Base-by-base conservation (phyloP, 2,329 filamentous ascomycete genomes). In the Calonectria honghensis region DNA sequence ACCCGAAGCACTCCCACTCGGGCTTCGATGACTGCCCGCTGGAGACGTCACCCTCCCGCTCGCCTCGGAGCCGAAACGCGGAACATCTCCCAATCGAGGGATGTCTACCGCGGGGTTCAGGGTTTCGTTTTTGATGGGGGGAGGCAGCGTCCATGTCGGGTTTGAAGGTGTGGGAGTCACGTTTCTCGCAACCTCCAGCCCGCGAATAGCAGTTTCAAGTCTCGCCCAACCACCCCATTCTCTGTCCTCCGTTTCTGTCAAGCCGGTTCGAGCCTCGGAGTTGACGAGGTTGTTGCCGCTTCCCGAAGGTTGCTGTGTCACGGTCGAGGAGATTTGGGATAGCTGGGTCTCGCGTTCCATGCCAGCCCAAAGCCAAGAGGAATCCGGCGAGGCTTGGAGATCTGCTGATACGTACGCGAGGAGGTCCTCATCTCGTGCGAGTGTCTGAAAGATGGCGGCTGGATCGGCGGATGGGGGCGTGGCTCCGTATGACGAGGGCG, bases 321-420 rank as follows among this genome's bases (percentile, higher is more conserved):
- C 70, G 39, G 72, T 68, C 37, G 74, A 72, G 11, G 75, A 78
- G 50, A 81, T 75, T 52, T 79, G 80, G 45, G 78, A 76, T 13
- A 82, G 75, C 6, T 88, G 78, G 2, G 80, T 75, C 52, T 89
- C 89, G 52, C 84, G 84, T 79, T 94, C 93, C 45, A 89, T 89
- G 37, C 90, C 89, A 80, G 90, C 86, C 96, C 96, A 98, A 5
- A 96, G 91, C 96, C 96, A 98, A 16, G 93, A 93, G 45, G 91
- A 91, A 68, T 96, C 93, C 0, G 90, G 89, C n/a, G 90, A 92
- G 1, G 93, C 94, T 85, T 98, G 96, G 80, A 97, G 88, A 85
- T 98, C 97, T 0, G 93, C 94, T 37, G 94, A 96, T 1, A 94
- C 92, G 80, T 98, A 98, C 0, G 93, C 95, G 35, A 98, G 87